Evolutionary conservation across 208 protist species (phyloP).

Genomic region (Borovskyia barvae): DNA sequence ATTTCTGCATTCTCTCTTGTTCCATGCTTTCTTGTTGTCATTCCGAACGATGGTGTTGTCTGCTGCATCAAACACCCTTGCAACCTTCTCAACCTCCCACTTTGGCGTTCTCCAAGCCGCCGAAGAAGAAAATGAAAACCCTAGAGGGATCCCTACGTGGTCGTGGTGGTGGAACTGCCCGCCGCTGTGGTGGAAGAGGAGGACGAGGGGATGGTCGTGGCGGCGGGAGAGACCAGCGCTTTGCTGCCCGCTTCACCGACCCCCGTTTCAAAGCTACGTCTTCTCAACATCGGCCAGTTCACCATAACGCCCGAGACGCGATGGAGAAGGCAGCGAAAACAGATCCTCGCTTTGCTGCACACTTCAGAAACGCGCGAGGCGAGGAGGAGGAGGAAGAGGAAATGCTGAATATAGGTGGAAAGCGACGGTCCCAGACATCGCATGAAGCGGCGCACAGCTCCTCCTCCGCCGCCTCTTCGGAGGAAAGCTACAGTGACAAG

Average conservation of each 20-base stretch:
- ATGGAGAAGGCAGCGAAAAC: slow-evolving; percentile 27
- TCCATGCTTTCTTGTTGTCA: not conserved
- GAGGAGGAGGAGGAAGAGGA: slow-evolving; percentile 37
- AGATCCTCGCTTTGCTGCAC: slow-evolving; percentile 80
- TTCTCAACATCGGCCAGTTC: slow-evolving; percentile 5
- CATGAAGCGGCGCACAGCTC: no score
- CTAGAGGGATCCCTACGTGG: slow-evolving; percentile 64
- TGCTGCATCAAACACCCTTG: not conserved
- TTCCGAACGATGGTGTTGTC: not conserved
- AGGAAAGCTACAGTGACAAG: no score
- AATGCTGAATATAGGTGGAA: no score
- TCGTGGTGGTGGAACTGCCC: slow-evolving; percentile 33
- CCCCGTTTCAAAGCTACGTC: slow-evolving; percentile 77
- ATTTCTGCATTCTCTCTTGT: not conserved
- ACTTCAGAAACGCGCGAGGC: slow-evolving; percentile 17
- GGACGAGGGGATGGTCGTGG: slow-evolving; percentile 35
- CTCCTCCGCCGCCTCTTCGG: no score
- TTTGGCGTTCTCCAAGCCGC: no score
- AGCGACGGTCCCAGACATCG: no score
- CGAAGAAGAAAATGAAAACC: slow-evolving; percentile 54
- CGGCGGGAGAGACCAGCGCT: slow-evolving; percentile 52
- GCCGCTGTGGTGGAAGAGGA: slow-evolving; percentile 27
- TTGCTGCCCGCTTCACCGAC: slow-evolving; percentile 85
- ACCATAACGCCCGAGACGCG: slow-evolving; percentile 7
- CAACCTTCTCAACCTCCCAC: no score